Evolutionary conservation across 441 rosid species (phyloP).

Genomic region (Syzygium malaccense): DNA sequence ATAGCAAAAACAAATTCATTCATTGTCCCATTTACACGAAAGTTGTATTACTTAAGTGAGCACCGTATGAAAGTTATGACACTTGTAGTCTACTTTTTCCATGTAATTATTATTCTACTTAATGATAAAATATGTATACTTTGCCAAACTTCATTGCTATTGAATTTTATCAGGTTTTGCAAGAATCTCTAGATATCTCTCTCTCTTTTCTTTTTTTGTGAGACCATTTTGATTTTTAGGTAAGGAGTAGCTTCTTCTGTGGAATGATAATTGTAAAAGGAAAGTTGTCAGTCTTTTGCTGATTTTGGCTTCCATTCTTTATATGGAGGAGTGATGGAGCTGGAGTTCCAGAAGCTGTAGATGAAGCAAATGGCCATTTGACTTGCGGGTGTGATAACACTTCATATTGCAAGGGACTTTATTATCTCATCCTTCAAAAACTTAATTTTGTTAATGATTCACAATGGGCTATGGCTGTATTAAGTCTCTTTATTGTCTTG

Average conservation of each 20-base stretch:
- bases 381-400: slow-evolving; percentile 74
- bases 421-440: background rate
- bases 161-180: too few relatives aligned
- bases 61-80: too few relatives aligned
- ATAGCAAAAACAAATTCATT: too few relatives aligned
- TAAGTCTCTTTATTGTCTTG: background rate
- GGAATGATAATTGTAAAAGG: background rate
- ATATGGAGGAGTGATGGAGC: slow-evolving; percentile 73
- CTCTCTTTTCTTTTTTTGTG: too few relatives aligned
- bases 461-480: background rate
- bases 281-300: background rate
- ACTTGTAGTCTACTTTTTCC: too few relatives aligned
- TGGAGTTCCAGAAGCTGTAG: slow-evolving; percentile 78
- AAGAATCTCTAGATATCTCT: too few relatives aligned
- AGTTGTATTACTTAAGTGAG: too few relatives aligned
- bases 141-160: too few relatives aligned
- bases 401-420: slow-evolving; percentile 55
- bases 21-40: too few relatives aligned
- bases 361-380: slow-evolving; percentile 73
- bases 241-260: background rate
- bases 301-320: background rate
- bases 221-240: too few relatives aligned
- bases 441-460: background rate
- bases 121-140: too few relatives aligned
- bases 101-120: too few relatives aligned